Evolutionary conservation across 352 stramenopile species (phyloP).

Genomic region (Saprolegnia diclina): DNA sequence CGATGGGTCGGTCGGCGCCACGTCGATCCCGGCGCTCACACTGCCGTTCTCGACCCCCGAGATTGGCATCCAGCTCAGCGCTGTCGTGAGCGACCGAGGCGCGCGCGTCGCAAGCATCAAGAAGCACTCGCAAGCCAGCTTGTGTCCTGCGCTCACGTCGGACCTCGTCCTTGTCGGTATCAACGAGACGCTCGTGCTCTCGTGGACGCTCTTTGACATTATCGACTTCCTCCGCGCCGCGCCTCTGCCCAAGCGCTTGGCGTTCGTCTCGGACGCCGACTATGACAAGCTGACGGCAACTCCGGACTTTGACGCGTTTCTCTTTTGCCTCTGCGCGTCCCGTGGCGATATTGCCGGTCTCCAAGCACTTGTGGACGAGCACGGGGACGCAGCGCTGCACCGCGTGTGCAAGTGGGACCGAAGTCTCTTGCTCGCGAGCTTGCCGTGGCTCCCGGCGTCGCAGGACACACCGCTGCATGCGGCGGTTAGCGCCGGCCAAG

Average conservation of each 20-base stretch:
- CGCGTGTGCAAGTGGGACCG: constrained; percentile 65
- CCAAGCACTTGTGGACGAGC: constrained; percentile 39
- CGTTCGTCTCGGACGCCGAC: constrained; percentile 80
- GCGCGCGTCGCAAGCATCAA: constrained; percentile 69
- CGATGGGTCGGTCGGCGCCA: constrained; percentile 31
- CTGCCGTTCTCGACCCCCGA: constrained; percentile 80
- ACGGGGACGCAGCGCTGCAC: constrained; percentile 54
- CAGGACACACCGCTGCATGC: constrained; percentile 59
- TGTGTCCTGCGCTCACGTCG: constrained; percentile 60
- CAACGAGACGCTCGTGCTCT: constrained; percentile 74
- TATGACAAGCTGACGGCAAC: constrained; percentile 71
- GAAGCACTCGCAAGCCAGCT: constrained; percentile 72
- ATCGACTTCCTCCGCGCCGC: constrained; percentile 53
- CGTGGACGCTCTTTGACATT: constrained; percentile 77
- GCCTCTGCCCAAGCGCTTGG: constrained; percentile 66
- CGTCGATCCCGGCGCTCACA: constrained; percentile 52
- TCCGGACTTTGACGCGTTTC: constrained; percentile 63
- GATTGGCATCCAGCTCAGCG: constrained; percentile 78
- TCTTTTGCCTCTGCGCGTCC: constrained; percentile 59
- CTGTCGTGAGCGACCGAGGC: constrained; percentile 64
- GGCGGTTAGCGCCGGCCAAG: constrained; percentile 51
- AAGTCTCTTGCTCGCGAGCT: constrained; percentile 53
- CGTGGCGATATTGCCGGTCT: constrained; percentile 68
- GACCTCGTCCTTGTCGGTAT: constrained; percentile 74
- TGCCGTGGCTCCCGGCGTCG: constrained; percentile 42